Evolutionary conservation across 331 rosid species (phyloP).

Genomic region (Telfairia occidentalis): DNA sequence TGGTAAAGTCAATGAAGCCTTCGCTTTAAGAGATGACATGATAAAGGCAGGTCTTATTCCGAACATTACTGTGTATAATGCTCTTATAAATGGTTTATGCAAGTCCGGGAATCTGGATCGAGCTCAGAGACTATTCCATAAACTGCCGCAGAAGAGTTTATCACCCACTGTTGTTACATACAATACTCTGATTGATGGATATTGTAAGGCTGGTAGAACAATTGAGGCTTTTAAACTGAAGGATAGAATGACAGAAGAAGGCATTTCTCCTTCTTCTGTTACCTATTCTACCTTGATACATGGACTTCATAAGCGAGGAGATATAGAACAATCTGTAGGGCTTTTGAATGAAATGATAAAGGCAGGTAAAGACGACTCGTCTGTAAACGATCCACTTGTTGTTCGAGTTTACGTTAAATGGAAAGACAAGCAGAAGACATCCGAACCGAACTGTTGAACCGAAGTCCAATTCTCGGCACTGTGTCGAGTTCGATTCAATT

Average conservation of each 20-base stretch:
- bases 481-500: neutral
- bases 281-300: constrained; percentile 25
- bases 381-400: neutral
- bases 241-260: constrained; percentile 53
- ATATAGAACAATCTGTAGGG: neutral
- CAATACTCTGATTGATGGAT: constrained; percentile 54
- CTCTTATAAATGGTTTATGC: constrained; percentile 64
- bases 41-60: constrained; percentile 52
- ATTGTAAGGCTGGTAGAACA: constrained; percentile 43
- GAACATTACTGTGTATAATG: constrained; percentile 53
- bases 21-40: constrained; percentile 66
- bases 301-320: constrained; percentile 23
- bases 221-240: constrained; percentile 50
- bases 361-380: neutral
- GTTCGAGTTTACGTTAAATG: neutral
- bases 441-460: neutral
- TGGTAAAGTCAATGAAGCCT: constrained; percentile 66
- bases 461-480: neutral
- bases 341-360: constrained; percentile 10
- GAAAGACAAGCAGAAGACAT: neutral
- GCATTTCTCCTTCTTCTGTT: constrained; percentile 25
- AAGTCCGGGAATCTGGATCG: constrained; percentile 62
- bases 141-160: constrained; percentile 57
- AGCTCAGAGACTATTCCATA: constrained; percentile 54
- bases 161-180: constrained; percentile 61